phyloP scores from a whole-genome alignment of 2,329 filamentous ascomycete species.

The Escovopsis sp. region DNA sequence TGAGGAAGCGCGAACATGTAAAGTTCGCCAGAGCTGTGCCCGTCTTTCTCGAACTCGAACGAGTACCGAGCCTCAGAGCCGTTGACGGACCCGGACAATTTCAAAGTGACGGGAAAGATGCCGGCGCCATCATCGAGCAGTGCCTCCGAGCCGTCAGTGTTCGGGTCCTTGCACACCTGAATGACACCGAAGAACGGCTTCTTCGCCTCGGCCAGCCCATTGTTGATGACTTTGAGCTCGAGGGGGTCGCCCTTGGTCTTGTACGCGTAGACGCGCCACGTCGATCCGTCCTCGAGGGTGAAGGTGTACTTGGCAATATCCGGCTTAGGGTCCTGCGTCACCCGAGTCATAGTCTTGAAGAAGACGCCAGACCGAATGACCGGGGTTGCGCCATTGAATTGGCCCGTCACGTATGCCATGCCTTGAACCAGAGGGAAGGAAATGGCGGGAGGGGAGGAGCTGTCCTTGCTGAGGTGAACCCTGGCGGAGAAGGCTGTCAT shows the following conservation, averaged over 20 bases:
- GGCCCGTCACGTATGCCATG: constrained; percentile 70
- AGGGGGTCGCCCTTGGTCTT: constrained; percentile 42
- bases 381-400: constrained; percentile 57
- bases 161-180: constrained; percentile 68
- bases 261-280: constrained; percentile 71
- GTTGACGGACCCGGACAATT: constrained; percentile 45
- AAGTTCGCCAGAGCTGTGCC: constrained; percentile 42
- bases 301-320: constrained; percentile 65
- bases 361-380: constrained; percentile 59
- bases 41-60: constrained; percentile 58
- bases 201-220: constrained; percentile 47
- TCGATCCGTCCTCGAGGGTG: constrained; percentile 52
- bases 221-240: constrained; percentile 52
- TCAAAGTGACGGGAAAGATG: constrained; percentile 51
- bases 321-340: constrained; percentile 39
- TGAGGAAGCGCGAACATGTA: constrained; percentile 85
- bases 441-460: constrained; percentile 42
- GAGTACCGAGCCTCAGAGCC: constrained; percentile 53
- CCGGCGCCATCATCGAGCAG: constrained; percentile 64
- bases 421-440: constrained; percentile 78
- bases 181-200: constrained; percentile 60
- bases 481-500: constrained; percentile 46
- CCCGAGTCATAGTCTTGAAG: constrained; percentile 50
- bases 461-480: constrained; percentile 46
- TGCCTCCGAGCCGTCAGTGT: constrained; percentile 37